Conservation (phyloP, 164 flowering plant genomes). For the Aristolochia californica region DNA sequence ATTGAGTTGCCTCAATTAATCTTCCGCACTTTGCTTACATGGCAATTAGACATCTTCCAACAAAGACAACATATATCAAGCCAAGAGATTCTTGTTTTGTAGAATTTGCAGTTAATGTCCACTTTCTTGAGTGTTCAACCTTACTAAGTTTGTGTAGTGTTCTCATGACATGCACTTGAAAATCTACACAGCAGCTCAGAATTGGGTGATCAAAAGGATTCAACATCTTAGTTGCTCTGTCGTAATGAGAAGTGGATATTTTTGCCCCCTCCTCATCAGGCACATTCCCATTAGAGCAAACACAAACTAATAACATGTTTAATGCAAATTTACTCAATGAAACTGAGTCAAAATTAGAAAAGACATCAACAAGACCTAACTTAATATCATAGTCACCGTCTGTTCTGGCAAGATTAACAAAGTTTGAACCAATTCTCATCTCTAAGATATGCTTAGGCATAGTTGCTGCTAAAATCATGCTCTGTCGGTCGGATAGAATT, state of each 20-base stretch:
- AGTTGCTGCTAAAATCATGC: too few species aligned
- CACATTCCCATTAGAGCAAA: constrained; percentile 19
- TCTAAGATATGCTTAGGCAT: constrained; percentile 23
- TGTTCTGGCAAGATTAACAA: not conserved
- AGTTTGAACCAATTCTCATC: constrained; percentile 11
- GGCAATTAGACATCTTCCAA: too few species aligned
- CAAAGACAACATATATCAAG: too few species aligned
- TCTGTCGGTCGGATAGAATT: too few species aligned
- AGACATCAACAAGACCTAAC: constrained; percentile 7
- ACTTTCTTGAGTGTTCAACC: constrained; percentile 46
- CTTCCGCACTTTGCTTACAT: too few species aligned
- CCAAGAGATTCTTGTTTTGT: constrained; percentile 9
- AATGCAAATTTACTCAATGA: constrained; percentile 71
- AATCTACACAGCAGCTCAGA: constrained; percentile 28
- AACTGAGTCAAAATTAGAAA: constrained; percentile 52
- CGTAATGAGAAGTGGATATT: constrained; percentile 23
- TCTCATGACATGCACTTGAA: constrained; percentile 57
- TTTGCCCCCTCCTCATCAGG: constrained; percentile 29
- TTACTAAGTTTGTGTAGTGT: constrained; percentile 42
- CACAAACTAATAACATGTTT: constrained; percentile 56
- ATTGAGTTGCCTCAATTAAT: too few species aligned
- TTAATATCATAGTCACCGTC: not conserved
- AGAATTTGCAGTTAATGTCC: constrained; percentile 18
- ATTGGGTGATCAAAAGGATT: constrained; percentile 55
- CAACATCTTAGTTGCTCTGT: constrained; percentile 50